A percentile compares a stretch with the other conserved stretches of the same genome.
Evolutionary conservation across 352 stramenopile species (phyloP).

Genomic region (Globisporangium spinosum): DNA sequence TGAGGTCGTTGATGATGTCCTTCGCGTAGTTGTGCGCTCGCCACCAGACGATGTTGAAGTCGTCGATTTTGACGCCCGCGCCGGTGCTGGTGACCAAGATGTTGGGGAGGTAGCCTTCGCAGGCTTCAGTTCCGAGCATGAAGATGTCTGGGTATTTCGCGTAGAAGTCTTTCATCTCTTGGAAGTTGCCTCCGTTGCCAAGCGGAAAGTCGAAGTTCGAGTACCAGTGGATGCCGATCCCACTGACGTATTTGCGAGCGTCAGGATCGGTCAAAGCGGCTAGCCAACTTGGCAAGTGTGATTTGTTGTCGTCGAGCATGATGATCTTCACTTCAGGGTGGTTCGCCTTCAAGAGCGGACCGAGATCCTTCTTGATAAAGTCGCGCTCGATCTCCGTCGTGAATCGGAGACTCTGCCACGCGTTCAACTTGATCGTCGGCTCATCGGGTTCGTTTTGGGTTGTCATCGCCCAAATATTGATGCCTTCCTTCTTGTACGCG

Average conservation of each 20-base stretch:
- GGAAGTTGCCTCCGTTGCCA: slow-evolving; percentile 36
- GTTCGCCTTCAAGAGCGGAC: slow-evolving; percentile 52
- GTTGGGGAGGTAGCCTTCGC: slow-evolving; percentile 54
- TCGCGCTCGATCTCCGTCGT: slow-evolving; percentile 40
- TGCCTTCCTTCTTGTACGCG: slow-evolving; percentile 72
- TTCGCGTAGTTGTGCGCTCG: slow-evolving; percentile 68
- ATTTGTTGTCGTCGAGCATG: slow-evolving; percentile 82
- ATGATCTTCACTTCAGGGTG: slow-evolving; percentile 85
- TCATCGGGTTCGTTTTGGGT: slow-evolving; percentile 85
- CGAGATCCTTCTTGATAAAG: slow-evolving; percentile 82
- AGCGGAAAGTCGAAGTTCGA: slow-evolving; percentile 54
- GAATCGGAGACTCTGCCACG: slow-evolving; percentile 69
- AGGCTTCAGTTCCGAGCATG: slow-evolving; percentile 81
- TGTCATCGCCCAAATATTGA: slow-evolving; percentile 83
- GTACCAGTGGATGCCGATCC: slow-evolving; percentile 88
- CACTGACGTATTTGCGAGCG: slow-evolving; percentile 68
- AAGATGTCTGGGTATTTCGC: slow-evolving; percentile 63
- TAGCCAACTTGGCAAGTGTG: slow-evolving; percentile 36
- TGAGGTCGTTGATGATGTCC: slow-evolving; percentile 82
- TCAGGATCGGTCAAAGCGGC: slow-evolving; percentile 44
- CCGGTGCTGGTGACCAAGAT: slow-evolving; percentile 37
- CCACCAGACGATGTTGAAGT: slow-evolving; percentile 49
- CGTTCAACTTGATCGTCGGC: slow-evolving; percentile 32
- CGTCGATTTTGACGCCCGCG: slow-evolving; percentile 34
- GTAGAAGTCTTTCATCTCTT: slow-evolving; percentile 50